Conservation (phyloP, 208 protist species). For the Naegleria lovaniensis region DNA sequence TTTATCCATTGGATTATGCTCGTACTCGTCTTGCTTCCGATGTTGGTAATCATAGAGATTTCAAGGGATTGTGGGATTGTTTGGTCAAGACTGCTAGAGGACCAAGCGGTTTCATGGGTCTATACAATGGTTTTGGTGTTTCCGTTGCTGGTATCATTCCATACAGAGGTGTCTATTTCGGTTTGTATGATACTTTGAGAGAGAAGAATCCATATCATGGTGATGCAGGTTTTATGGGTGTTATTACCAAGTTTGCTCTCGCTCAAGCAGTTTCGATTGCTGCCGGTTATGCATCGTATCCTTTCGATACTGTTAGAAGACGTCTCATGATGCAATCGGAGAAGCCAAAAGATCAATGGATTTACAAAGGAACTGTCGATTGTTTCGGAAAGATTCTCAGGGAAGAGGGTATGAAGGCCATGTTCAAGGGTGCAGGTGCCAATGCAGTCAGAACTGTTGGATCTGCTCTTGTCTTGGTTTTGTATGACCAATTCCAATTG, state of each 20-base stretch:
- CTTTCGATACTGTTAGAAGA: conserved; percentile 93
- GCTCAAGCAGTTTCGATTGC: conserved; percentile 53
- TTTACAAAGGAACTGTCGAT: conserved; percentile 59
- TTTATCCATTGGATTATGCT: conserved; percentile 95
- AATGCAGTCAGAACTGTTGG: conserved; percentile 66
- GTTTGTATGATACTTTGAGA: conserved; percentile 79
- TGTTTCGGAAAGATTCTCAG: conserved; percentile 54
- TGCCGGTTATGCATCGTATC: conserved; percentile 75
- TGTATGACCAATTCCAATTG: conserved; percentile 60
- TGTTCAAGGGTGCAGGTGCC: conserved; percentile 78
- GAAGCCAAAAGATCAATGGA: conserved; percentile 37
- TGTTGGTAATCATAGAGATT: conserved; percentile 77
- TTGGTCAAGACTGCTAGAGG: conserved; percentile 76
- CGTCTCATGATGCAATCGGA: conserved; percentile 87
- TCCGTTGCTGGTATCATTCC: conserved; percentile 87
- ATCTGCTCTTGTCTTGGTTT: conserved; percentile 63
- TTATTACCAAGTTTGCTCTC: conserved; percentile 48
- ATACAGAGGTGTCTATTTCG: conserved; percentile 94
- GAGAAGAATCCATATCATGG: conserved; percentile 41
- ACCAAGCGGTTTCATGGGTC: conserved; percentile 55
- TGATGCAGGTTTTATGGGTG: conserved; percentile 22
- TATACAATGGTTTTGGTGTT: conserved; percentile 92
- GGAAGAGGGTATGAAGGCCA: conserved; percentile 60
- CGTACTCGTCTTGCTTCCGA: conserved; percentile 89
- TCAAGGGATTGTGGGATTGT: conserved; percentile 87